These are phyloP conservation scores for Bretziella fagacearum DNA, from an alignment of 2,329 filamentous ascomycete species.

Conservation along the genomic window DNA sequence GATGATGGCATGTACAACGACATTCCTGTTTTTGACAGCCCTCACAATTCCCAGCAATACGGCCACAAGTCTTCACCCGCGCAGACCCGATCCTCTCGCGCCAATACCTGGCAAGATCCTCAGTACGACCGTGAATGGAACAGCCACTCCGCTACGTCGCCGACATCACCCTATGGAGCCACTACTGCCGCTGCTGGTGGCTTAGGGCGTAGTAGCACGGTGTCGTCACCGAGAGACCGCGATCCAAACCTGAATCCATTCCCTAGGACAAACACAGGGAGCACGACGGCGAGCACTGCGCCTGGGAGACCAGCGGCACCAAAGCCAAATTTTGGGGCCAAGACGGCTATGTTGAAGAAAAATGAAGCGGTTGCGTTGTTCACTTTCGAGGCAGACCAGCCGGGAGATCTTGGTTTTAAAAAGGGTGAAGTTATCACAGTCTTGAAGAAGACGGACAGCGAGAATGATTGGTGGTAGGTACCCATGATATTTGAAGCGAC, in stretches of 20 bases:
- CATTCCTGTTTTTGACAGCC: conserved; percentile 72
- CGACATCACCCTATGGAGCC: not conserved
- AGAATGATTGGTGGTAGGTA: conserved; percentile 86
- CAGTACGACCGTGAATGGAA: conserved; percentile 38
- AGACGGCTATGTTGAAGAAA: conserved; percentile 37
- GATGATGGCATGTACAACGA: conserved; percentile 81
- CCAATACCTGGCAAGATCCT: conserved; percentile 61
- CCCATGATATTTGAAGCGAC: not conserved
- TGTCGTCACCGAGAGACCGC: conserved; percentile 21
- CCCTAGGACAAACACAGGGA: conserved; percentile 9
- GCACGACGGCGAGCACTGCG: conserved; percentile 23
- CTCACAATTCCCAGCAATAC: conserved; percentile 67
- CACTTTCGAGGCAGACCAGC: conserved; percentile 86
- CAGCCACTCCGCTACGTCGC: not conserved
- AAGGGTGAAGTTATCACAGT: conserved; percentile 96
- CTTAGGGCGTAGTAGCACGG: conserved; percentile 35
- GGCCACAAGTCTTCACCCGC: conserved; percentile 27
- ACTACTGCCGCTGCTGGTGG: conserved; percentile 17
- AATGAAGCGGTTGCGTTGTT: conserved; percentile 85
- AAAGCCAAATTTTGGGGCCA: conserved; percentile 63
- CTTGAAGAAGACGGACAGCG: conserved; percentile 81
- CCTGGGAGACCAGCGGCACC: conserved; percentile 71
- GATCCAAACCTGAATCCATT: conserved; percentile 10
- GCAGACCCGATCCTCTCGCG: conserved; percentile 25
- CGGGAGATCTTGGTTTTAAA: conserved; percentile 85